Base-by-base conservation (phyloP, 208 protist genomes). In the Porcisia hertigi region DNA sequence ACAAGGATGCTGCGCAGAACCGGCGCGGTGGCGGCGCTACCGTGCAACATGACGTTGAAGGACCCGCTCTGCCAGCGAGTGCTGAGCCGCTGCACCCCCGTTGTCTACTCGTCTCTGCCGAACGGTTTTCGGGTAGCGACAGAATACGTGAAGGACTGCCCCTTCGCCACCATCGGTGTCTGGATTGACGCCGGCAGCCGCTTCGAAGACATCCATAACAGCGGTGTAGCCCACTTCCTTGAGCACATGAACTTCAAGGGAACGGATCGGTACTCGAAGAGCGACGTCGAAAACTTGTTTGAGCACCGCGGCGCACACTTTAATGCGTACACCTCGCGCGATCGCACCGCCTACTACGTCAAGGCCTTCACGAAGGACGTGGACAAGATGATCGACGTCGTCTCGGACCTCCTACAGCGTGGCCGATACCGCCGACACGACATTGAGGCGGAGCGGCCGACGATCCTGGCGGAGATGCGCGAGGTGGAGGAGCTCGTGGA, bases 181-280 rank as follows among this genome's bases (percentile, higher is more conserved):
- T 99, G 97, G 94, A 99, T 99, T 47, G 97, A 99, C 81, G 93
- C 97, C 6, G 99, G 99, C 58, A 98, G 91, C 74, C 95, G 98
- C 45, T 99, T 98, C 71, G 99, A 99, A 91, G 97, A 87, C 25
- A 82, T 94, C n/a, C 76, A 91, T 36, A 99, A 98, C 89, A 99
- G 99, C 86, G 99, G 99, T 63, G 94, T 98, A 25, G 99, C 99
- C 41, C 99, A 99, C 80, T 99, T 99, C 76, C 89, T 99, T 1
- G 98, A 99, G 89, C 98, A 99, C 87, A 98, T 99, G 96, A 96
- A 98, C 80, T 99, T 99, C 87, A 99, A 99, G 74, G 98, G 98
- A 41, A 99, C 98, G 8, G 77, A 87, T 7, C 92, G 84, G 36
- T 97, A 98, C 77, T 94, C 96, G 7, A 94, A 97, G 79, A 45